Evolutionary conservation across 345 rosid species (phyloP).

Genomic region (Citrus sp.): DNA sequence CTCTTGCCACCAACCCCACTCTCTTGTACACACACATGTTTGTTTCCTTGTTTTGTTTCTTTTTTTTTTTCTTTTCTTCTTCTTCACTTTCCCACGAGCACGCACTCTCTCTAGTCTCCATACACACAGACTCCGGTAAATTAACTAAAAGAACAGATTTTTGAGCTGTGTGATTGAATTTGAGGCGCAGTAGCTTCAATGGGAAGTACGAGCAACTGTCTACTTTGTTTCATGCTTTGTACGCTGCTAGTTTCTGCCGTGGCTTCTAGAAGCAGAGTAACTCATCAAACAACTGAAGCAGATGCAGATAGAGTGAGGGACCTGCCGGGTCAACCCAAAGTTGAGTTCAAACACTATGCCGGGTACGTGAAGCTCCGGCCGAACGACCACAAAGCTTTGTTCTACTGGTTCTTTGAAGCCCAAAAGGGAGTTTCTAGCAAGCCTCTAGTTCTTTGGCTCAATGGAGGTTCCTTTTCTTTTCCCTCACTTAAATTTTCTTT

Average conservation of each 20-base stretch:
- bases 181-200: neutral
- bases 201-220: neutral
- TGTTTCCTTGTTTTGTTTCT: too few species aligned
- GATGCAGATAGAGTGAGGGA: slow-evolving; percentile 40
- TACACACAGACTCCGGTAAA: too few species aligned
- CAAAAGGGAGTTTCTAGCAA: slow-evolving; percentile 25
- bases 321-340: slow-evolving; percentile 61
- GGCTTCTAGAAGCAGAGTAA: neutral
- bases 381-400: slow-evolving; percentile 38
- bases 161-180: too few species aligned
- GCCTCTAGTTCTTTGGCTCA: slow-evolving; percentile 78
- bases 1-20: too few species aligned
- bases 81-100: too few species aligned
- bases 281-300: neutral
- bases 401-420: slow-evolving; percentile 78
- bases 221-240: neutral
- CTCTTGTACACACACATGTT: too few species aligned
- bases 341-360: slow-evolving; percentile 51
- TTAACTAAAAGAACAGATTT: neutral
- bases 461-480: slow-evolving; percentile 43
- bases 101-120: too few species aligned
- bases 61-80: too few species aligned
- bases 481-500: neutral
- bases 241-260: neutral
- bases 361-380: slow-evolving; percentile 51